Evolutionary conservation across 495 filamentous ascomycete species (phyloP), one percentile per base, ranked within the genome.

Genomic region (Xeromyces bisporus): DNA sequence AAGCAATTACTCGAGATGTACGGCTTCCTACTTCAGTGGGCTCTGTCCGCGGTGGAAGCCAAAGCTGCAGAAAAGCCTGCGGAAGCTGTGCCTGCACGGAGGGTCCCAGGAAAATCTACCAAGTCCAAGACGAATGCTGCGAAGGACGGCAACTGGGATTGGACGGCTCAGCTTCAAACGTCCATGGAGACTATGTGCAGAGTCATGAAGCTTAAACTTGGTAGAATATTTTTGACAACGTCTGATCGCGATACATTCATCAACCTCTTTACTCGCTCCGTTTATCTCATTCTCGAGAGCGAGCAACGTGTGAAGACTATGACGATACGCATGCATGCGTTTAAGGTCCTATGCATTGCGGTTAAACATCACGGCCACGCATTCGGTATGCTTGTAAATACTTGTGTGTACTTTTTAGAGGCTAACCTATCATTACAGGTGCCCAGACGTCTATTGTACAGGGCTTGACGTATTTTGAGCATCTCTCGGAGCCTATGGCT

Each of bases 311-410:
- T 87, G 28, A 99, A 96, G 62, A 82, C 67, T 43, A 92, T 81
- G 25, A 61, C 79, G 9, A 80, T 96, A 35, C 73, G 84, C 29
- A 96, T 96, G 91, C 82, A 94, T 55, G 73, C 79, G 21, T 96
- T 94, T 60, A 93, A 92, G 53, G 87, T 94, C 13, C 66, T 96
- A 3, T 96, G 91, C 47, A 82, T 96, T 32, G 86, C 89, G 18
- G 75, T 96, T 26, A 99, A 99, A 55, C 89, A 99, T 48, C 91
- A 99, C 51, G 89, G 91, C 2, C 89, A 99, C 51, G 89, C 75
- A 36, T 94, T 92, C 50, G 86, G 85, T 92, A 67, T 36, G 68
- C 28, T 40, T 5, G n/a, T 0, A 10, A 6, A 13, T 9, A 31
- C 11, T 2, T 14, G 12, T 5, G 11, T 23, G 13, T n/a, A 16